Evolutionary conservation across 164 flowering plant genomes (phyloP).

Genomic region (Liriodendron chinense): DNA sequence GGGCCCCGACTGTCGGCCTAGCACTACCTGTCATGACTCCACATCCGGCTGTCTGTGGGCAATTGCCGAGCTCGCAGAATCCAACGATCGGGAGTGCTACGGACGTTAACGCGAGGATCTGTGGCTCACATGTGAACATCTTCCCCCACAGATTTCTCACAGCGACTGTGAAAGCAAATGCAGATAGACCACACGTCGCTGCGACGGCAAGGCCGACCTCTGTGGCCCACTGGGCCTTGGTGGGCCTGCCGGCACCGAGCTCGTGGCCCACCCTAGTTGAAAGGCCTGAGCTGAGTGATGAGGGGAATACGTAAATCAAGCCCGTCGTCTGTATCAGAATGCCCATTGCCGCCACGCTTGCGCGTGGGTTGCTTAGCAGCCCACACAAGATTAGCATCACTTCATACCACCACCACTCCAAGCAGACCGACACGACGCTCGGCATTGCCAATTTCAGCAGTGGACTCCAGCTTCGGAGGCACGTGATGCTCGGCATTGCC

Average conservation of each 20-base stretch:
- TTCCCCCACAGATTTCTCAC: constrained; percentile 48
- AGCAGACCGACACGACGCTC: constrained; percentile 60
- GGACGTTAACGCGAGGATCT: constrained; percentile 34
- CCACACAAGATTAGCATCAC: constrained; percentile 61
- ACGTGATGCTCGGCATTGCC: constrained; percentile 23
- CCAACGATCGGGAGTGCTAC: constrained; percentile 56
- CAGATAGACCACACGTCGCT: constrained; percentile 28
- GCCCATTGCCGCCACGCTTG: constrained; percentile 54
- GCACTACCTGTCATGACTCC: constrained; percentile 72
- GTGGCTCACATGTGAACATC: constrained; percentile 40
- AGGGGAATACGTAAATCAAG: constrained; percentile 61
- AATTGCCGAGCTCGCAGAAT: constrained; percentile 67
- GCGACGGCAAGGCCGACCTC: constrained; percentile 36
- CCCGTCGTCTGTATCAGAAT: constrained; percentile 60
- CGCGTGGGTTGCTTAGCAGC: constrained; percentile 30
- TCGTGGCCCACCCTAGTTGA: constrained; percentile 64
- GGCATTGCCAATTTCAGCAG: constrained; percentile 48
- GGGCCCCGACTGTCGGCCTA: constrained; percentile 47
- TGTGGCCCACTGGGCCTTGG: constrained; percentile 38
- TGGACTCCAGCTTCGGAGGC: constrained; percentile 33
- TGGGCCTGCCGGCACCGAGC: constrained; percentile 48
- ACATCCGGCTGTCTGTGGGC: constrained; percentile 65
- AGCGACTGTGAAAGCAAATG: constrained; percentile 31
- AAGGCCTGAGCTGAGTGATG: constrained; percentile 44
- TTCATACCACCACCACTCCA: constrained; percentile 92